Percentiles rank a stretch among this genome's conserved stretches.
phyloP scores from a whole-genome alignment of 2,329 filamentous ascomycete species.

The Trichoderma sp. region DNA sequence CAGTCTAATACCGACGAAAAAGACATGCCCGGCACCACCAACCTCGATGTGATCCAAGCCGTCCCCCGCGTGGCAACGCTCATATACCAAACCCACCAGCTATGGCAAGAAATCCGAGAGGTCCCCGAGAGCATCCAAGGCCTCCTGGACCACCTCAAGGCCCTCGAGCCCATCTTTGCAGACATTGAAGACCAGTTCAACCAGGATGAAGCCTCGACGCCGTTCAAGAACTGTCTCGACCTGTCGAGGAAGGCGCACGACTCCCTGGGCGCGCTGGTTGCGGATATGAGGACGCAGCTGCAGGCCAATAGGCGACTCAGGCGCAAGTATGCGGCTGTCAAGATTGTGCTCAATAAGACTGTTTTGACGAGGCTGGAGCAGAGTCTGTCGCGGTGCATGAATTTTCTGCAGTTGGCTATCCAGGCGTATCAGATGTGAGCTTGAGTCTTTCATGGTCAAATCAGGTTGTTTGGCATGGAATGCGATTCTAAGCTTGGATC shows the following conservation, averaged over 20 bases:
- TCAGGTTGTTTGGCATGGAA: no score
- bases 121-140: constrained; percentile 32
- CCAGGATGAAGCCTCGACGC: constrained; percentile 11
- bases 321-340: constrained; percentile 32
- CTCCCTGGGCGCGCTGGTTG: constrained; percentile 30
- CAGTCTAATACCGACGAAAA: background rate
- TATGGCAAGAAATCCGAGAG: constrained; percentile 36
- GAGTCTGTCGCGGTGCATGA: constrained; percentile 30
- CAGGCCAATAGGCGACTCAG: constrained; percentile 28
- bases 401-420: constrained; percentile 30
- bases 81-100: constrained; percentile 31
- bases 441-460: no score
- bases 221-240: constrained; percentile 26
- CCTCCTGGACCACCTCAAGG: constrained; percentile 32
- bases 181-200: constrained; percentile 30
- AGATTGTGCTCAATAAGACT: constrained; percentile 32
- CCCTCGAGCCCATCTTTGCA: constrained; percentile 29
- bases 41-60: constrained; percentile 35
- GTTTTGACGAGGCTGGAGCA: constrained; percentile 30
- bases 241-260: constrained; percentile 29
- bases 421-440: constrained; percentile 33
- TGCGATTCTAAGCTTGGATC: background rate
- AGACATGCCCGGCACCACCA: constrained; percentile 31
- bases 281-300: constrained; percentile 29
- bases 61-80: constrained; percentile 32